Evolutionary conservation across 1,139 yeast genomes (phyloP).

Genomic region (Sugiyamaella novakii): DNA sequence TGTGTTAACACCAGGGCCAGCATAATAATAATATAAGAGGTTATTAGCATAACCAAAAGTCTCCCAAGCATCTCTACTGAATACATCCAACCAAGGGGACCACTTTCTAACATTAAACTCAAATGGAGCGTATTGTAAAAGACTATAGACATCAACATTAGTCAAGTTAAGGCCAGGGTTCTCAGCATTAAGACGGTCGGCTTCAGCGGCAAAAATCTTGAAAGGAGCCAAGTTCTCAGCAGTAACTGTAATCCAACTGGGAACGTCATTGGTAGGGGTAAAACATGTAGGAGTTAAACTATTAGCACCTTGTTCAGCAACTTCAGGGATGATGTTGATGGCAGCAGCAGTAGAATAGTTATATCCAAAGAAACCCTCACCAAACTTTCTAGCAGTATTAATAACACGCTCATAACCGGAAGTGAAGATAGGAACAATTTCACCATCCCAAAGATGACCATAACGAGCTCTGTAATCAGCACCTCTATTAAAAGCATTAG

Average conservation of each 20-base stretch:
- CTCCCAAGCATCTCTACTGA: slow-evolving; percentile 58
- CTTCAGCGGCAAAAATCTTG: slow-evolving; percentile 44
- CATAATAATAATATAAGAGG: slow-evolving; percentile 53
- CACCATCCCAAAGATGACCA: slow-evolving; percentile 43
- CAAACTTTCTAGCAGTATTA: slow-evolving; percentile 46
- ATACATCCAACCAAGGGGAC: slow-evolving; percentile 57
- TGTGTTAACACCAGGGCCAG: slow-evolving; percentile 56
- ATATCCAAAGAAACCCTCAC: slow-evolving; percentile 47
- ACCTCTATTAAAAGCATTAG: slow-evolving; percentile 39
- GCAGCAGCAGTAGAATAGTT: slow-evolving; percentile 43
- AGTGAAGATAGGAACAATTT: slow-evolving; percentile 44
- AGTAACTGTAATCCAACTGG: slow-evolving; percentile 4
- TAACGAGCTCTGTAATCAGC: slow-evolving; percentile 42
- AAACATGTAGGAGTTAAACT: slow-evolving; percentile 43
- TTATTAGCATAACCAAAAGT: slow-evolving; percentile 48
- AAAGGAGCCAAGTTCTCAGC: slow-evolving; percentile 25
- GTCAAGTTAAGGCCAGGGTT: slow-evolving; percentile 51
- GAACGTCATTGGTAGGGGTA: slow-evolving; percentile 25
- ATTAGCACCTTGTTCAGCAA: slow-evolving; percentile 45
- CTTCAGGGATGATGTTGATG: slow-evolving; percentile 45
- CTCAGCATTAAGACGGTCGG: slow-evolving; percentile 44
- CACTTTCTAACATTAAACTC: slow-evolving; percentile 58
- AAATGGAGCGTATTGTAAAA: slow-evolving; percentile 58
- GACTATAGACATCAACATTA: slow-evolving; percentile 46
- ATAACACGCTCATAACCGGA: slow-evolving; percentile 46